These are phyloP conservation scores for Ocimum tenuiflorum DNA, from an alignment of 257 asterid species.

Conservation along the genomic window DNA sequence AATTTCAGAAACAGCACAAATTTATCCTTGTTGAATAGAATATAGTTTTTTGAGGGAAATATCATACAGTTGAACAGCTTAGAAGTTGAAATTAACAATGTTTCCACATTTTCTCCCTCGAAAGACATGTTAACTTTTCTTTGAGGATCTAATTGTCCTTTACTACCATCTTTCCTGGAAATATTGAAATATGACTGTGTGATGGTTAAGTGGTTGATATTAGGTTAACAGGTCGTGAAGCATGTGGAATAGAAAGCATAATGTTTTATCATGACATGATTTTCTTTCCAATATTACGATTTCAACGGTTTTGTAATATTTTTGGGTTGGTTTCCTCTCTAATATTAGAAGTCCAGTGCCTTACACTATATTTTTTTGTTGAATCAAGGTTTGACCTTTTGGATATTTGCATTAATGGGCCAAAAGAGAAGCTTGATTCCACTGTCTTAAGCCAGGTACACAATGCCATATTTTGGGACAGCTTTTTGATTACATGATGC, in stretches of 20 bases:
- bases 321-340: conserved; percentile 8
- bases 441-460: conserved; percentile 94
- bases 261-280: neutral
- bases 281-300: neutral
- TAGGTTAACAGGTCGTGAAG: neutral
- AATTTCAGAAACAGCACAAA: neutral
- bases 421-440: conserved; percentile 88
- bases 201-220: conserved; percentile 3
- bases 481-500: neutral
- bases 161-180: neutral
- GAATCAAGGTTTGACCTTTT: conserved; percentile 68
- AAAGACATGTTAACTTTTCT: neutral
- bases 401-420: conserved; percentile 83
- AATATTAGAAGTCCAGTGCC: conserved; percentile 2
- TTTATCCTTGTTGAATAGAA: neutral
- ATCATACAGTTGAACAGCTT: too few relatives aligned
- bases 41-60: too few relatives aligned
- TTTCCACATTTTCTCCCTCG: neutral
- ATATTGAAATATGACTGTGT: neutral
- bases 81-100: too few relatives aligned
- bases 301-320: neutral
- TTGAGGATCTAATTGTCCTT: neutral
- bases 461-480: too few relatives aligned
- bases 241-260: neutral
- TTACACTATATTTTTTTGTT: conserved; percentile 7